phyloP scores from a whole-genome alignment of 176 grass and related monocot genomes.

The Urochloa ruziziensis region DNA sequence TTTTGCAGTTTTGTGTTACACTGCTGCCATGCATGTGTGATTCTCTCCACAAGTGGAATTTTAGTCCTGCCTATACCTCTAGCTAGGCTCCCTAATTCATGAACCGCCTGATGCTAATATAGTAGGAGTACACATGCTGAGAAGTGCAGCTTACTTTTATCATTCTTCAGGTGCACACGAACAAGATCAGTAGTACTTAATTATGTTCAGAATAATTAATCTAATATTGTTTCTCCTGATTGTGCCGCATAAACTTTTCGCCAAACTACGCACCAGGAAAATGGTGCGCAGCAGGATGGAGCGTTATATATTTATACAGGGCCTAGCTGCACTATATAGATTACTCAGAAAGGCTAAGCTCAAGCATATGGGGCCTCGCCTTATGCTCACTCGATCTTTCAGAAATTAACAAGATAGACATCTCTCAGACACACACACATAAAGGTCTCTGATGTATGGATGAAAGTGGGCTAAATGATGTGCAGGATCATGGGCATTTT shows the following conservation, averaged over 20 bases:
- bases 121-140: neutral
- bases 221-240: neutral
- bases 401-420: neutral
- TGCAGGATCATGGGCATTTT: conserved; percentile 25
- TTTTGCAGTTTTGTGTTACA: neutral
- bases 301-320: conserved; percentile 1
- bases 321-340: neutral
- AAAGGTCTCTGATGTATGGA: conserved; percentile 29
- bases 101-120: conserved; percentile 7
- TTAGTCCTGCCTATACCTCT: neutral
- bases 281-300: neutral
- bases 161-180: conserved; percentile 12
- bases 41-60: conserved; percentile 36
- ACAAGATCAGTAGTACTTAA: conserved; percentile 1
- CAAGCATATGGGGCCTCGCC: conserved; percentile 15
- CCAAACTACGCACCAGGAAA: conserved; percentile 41
- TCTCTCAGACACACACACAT: neutral
- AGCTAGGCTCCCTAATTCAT: conserved; percentile 1
- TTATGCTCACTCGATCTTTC: neutral
- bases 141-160: conserved; percentile 1
- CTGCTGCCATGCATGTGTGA: conserved; percentile 6
- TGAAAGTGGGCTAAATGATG: conserved; percentile 41
- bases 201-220: conserved; percentile 12
- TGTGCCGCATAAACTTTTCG: conserved; percentile 39
- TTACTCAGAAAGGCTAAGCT: conserved; percentile 24